Evolutionary conservation across 225 moss, liverwort and hornwort species (phyloP).

Genomic region (Marchantia paleacea): DNA sequence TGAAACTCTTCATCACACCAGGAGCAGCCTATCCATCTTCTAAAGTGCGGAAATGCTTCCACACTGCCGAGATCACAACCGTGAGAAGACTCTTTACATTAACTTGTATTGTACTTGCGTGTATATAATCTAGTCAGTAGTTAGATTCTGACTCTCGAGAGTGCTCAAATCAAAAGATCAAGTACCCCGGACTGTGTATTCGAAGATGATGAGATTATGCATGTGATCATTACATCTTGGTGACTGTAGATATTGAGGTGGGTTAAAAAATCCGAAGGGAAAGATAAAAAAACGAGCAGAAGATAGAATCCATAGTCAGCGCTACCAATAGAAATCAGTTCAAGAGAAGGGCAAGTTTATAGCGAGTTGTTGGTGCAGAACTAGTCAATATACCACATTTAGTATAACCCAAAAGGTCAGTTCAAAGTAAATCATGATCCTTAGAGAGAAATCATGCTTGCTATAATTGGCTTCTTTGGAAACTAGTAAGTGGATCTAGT

Average conservation of each 20-base stretch:
- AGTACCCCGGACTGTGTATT: background rate
- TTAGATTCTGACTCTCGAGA: background rate
- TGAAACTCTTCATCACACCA: background rate
- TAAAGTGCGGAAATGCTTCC: background rate
- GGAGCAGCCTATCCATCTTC: constrained; percentile 11
- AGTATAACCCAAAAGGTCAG: background rate
- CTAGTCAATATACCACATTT: background rate
- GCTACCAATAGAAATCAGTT: background rate
- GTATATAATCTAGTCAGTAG: background rate
- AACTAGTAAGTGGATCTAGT: constrained; percentile 1
- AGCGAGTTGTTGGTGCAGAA: background rate
- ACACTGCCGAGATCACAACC: background rate
- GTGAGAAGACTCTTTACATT: background rate
- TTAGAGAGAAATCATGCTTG: background rate
- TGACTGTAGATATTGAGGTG: background rate
- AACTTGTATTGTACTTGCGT: background rate
- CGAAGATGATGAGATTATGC: background rate
- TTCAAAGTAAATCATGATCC: background rate
- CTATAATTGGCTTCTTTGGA: background rate
- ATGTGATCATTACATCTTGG: background rate
- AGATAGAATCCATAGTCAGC: background rate
- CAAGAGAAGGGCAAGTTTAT: background rate
- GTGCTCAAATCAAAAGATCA: background rate
- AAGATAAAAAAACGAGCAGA: too few species aligned
- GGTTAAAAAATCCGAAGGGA: too few species aligned